Evolutionary conservation across 2,329 filamentous ascomycete genomes (phyloP).

Genomic region (Madurella mycetomatis): DNA sequence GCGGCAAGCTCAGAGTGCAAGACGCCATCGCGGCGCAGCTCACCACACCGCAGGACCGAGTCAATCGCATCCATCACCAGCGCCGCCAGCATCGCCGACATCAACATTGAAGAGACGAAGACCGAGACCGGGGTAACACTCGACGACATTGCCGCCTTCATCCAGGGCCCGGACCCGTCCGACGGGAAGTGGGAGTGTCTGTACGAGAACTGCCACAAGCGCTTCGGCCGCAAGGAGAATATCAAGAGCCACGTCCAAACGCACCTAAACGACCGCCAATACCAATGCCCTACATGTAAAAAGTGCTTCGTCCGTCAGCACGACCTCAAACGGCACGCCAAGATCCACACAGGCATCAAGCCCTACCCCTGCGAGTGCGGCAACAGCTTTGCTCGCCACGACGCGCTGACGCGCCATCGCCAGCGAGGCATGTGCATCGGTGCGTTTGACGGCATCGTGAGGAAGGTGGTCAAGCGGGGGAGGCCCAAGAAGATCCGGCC

Average conservation of each 20-base stretch:
- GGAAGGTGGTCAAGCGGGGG: constrained; percentile 59
- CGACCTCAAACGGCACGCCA: constrained; percentile 93
- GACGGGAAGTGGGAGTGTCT: constrained; percentile 76
- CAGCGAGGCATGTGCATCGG: constrained; percentile 96
- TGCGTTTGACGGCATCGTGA: constrained; percentile 74
- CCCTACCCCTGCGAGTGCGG: constrained; percentile 93
- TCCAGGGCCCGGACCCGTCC: constrained; percentile 64
- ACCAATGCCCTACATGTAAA: constrained; percentile 84
- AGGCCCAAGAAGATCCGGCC: constrained; percentile 59
- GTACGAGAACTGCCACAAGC: constrained; percentile 77
- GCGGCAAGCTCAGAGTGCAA: constrained; percentile 19
- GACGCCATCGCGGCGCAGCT: constrained; percentile 27
- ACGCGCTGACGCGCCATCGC: constrained; percentile 88
- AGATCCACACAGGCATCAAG: constrained; percentile 95
- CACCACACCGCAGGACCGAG: constrained; percentile 53
- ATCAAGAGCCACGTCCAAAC: constrained; percentile 98
- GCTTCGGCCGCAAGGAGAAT: constrained; percentile 96
- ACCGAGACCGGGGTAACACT: constrained; percentile 79
- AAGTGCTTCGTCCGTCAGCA: constrained; percentile 98
- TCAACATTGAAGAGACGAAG: constrained; percentile 62
- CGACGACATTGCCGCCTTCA: constrained; percentile 76
- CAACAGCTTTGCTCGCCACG: constrained; percentile 90
- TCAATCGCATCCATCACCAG: constrained; percentile 56
- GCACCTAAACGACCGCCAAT: constrained; percentile 93
- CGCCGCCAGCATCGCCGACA: constrained; percentile 55